Percentiles rank a stretch among this genome's conserved stretches.
These are phyloP conservation scores for Nicotiana knightiana DNA, from an alignment of 257 asterid species.

Conservation along the genomic window DNA sequence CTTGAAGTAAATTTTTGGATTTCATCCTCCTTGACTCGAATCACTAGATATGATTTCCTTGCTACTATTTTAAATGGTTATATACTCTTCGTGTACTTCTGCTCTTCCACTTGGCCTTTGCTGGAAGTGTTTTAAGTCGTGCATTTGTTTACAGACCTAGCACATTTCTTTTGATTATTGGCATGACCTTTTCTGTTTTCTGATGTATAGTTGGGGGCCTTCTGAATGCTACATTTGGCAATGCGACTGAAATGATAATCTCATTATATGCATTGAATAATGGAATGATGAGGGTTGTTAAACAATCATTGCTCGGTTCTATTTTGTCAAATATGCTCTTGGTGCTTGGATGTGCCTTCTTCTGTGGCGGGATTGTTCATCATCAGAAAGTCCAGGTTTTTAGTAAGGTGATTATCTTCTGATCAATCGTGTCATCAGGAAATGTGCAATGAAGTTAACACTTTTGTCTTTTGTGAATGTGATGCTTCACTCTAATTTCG, in stretches of 20 bases:
- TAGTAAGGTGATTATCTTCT: slow-evolving; percentile 48
- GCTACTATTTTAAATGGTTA: neutral
- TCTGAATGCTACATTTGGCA: slow-evolving; percentile 92
- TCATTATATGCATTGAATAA: slow-evolving; percentile 82
- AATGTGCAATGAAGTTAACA: neutral
- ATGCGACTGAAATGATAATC: slow-evolving; percentile 94
- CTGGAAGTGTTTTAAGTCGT: neutral
- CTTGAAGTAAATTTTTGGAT: neutral
- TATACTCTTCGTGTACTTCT: neutral
- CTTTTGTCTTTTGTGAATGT: slow-evolving; percentile 8
- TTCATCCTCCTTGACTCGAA: neutral
- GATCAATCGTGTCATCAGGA: slow-evolving; percentile 3
- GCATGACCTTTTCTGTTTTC: neutral
- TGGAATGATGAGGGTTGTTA: slow-evolving; percentile 92
- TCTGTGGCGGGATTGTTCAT: slow-evolving; percentile 81
- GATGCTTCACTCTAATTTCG: neutral
- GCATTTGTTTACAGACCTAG: neutral
- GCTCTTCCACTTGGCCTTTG: neutral
- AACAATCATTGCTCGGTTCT: slow-evolving; percentile 85
- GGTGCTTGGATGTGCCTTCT: slow-evolving; percentile 97
- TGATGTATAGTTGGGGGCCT: slow-evolving; percentile 81
- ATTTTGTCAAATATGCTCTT: slow-evolving; percentile 95
- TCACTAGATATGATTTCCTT: neutral
- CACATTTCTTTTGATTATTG: neutral
- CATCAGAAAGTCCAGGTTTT: slow-evolving; percentile 66